These are phyloP conservation scores for Coemansia sp. DNA, from an alignment of 192 early-diverging fungal species.

Conservation along the genomic window DNA sequence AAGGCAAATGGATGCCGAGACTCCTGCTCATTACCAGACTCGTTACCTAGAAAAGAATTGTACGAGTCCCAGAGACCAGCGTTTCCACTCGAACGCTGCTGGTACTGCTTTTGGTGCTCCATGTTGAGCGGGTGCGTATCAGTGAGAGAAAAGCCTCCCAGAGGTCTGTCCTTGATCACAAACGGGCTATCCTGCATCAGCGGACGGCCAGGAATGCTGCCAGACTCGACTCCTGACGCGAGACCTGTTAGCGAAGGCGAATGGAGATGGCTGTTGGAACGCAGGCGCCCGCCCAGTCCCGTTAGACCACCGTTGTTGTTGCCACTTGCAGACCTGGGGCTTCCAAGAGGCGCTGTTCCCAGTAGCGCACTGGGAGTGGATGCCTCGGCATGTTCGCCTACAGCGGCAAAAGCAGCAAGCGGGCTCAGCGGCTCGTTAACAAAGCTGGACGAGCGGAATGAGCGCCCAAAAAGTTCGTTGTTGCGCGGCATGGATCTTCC, in stretches of 20 bases:
- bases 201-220: constrained; percentile 8
- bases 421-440: constrained; percentile 41
- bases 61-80: constrained; percentile 33
- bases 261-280: constrained; percentile 37
- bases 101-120: neutral
- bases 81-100: neutral
- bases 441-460: constrained; percentile 38
- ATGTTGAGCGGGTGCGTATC: constrained; percentile 22
- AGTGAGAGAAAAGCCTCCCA: constrained; percentile 31
- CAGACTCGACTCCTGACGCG: constrained; percentile 22
- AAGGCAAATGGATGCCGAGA: constrained; percentile 8
- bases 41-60: constrained; percentile 9
- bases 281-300: constrained; percentile 18
- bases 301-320: constrained; percentile 10
- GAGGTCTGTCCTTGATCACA: constrained; percentile 20
- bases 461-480: constrained; percentile 38
- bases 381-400: constrained; percentile 9
- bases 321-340: constrained; percentile 18
- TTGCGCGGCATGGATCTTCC: constrained; percentile 33
- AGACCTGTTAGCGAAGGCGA: constrained; percentile 28
- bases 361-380: neutral
- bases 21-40: constrained; percentile 12
- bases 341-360: constrained; percentile 20
- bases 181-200: constrained; percentile 28
- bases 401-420: constrained; percentile 16